A percentile compares a stretch with the other conserved stretches of the same genome.
Evolutionary conservation across 2,329 filamentous ascomycete species (phyloP).

Genomic region (Penicillium sp.): DNA sequence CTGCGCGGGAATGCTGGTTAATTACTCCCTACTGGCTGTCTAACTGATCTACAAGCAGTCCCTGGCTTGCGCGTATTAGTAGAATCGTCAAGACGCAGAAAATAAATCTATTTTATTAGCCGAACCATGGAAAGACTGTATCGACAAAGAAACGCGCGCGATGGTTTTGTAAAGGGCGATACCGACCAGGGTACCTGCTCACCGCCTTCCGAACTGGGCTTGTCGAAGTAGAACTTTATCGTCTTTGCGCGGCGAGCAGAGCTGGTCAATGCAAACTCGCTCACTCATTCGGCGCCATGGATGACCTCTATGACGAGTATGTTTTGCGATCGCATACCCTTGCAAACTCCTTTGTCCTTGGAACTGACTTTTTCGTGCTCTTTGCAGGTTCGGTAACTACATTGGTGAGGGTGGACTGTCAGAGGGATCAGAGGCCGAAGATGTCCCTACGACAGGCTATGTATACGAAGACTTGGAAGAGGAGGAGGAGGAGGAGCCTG

Average conservation of each 20-base stretch:
- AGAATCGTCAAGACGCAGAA: neutral
- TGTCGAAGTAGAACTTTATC: neutral
- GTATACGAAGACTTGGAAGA: constrained; percentile 65
- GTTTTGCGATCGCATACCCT: constrained; percentile 1
- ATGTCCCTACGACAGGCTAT: constrained; percentile 75
- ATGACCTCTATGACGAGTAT: constrained; percentile 96
- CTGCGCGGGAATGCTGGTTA: neutral
- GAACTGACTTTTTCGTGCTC: neutral
- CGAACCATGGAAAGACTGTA: no score
- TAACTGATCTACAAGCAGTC: neutral
- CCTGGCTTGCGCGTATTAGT: no score
- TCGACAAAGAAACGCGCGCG: neutral
- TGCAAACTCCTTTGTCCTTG: neutral
- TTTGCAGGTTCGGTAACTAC: constrained; percentile 85
- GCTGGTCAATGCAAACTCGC: neutral
- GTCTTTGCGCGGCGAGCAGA: neutral
- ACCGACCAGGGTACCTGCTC: neutral
- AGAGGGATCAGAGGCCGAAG: constrained; percentile 72
- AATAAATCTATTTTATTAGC: no score
- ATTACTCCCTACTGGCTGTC: neutral
- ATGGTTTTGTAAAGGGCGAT: no score
- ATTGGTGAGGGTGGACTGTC: constrained; percentile 90
- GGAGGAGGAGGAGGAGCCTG: constrained; percentile 59
- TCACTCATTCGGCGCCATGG: constrained; percentile 54
- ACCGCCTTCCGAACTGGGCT: constrained; percentile 10